Conservation (phyloP, 768 basidiomycete genomes). For the Thelephora ganbajun region DNA sequence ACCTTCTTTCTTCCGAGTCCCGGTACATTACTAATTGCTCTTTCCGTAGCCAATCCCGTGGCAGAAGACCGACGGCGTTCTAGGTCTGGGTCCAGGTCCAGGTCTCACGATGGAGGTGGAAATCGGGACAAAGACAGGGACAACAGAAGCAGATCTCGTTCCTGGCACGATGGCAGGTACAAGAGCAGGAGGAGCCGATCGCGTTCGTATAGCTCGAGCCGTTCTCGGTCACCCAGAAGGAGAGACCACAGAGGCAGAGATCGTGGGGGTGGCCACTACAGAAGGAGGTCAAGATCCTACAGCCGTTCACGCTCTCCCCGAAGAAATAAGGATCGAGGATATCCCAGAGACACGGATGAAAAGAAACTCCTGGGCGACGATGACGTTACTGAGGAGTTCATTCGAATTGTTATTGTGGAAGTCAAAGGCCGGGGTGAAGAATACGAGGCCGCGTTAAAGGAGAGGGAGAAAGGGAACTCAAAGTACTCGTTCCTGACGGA, state of each 20-base stretch:
- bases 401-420: slow-evolving; percentile 76
- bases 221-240: slow-evolving; percentile 6
- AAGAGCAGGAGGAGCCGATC: slow-evolving; percentile 4
- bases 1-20: neutral
- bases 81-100: slow-evolving; percentile 7
- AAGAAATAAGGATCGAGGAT: slow-evolving; percentile 2
- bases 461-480: slow-evolving; percentile 66
- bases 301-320: slow-evolving; percentile 27
- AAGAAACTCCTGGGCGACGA: slow-evolving; percentile 30
- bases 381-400: slow-evolving; percentile 70
- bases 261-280: neutral
- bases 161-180: slow-evolving; percentile 6
- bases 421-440: slow-evolving; percentile 67
- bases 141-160: slow-evolving; percentile 14
- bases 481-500: slow-evolving; percentile 64
- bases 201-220: slow-evolving; percentile 6
- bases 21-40: neutral
- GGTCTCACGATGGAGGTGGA: too few relatives aligned
- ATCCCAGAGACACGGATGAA: neutral
- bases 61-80: slow-evolving; percentile 4
- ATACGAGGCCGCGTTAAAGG: slow-evolving; percentile 62
- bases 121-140: neutral
- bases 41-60: neutral
- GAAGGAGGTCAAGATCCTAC: neutral
- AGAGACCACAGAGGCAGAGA: neutral